A percentile compares a stretch with the other conserved stretches of the same genome.
Conservation (phyloP, 2,329 filamentous ascomycete species). For the Metarhizium rileyi region DNA sequence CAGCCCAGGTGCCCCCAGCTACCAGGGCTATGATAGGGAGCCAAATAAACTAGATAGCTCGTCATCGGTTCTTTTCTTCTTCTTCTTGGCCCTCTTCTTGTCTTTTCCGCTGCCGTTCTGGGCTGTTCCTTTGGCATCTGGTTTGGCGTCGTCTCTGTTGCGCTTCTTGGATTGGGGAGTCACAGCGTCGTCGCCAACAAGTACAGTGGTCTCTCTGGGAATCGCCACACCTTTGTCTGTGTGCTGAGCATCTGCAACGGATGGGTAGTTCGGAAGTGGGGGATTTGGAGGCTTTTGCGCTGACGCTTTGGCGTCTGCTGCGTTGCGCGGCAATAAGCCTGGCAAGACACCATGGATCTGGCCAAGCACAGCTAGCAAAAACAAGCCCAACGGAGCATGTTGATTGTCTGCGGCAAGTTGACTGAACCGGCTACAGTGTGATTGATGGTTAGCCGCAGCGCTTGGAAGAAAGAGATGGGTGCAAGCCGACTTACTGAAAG, state of each 20-base stretch:
- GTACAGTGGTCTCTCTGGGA: slow-evolving; percentile 14
- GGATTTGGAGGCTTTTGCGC: not conserved
- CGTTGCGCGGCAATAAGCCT: slow-evolving; percentile 18
- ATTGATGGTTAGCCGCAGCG: not conserved
- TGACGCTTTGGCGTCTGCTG: not conserved
- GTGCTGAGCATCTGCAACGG: not conserved
- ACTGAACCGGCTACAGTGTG: slow-evolving; percentile 47
- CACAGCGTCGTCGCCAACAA: not conserved
- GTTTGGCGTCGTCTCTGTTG: not conserved
- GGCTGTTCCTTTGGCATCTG: not conserved
- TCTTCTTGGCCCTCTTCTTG: slow-evolving; percentile 33
- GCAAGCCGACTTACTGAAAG: slow-evolving; percentile 23
- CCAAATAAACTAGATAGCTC: slow-evolving; percentile 67
- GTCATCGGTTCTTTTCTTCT: slow-evolving; percentile 47
- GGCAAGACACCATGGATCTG: slow-evolving; percentile 40
- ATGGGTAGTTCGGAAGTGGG: not conserved
- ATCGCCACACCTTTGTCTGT: slow-evolving; percentile 20
- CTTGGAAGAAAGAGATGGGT: not conserved
- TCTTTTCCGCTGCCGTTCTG: slow-evolving; percentile 1
- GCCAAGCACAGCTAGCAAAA: slow-evolving; percentile 56
- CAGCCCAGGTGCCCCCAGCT: no score
- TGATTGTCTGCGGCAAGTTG: slow-evolving; percentile 63
- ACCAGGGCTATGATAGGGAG: slow-evolving; percentile 28
- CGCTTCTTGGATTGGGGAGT: slow-evolving; percentile 1
- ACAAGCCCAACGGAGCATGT: slow-evolving; percentile 60